These are phyloP conservation scores for Colletotrichum magnum DNA, from an alignment of 2,329 filamentous ascomycete genomes.

Conservation along the genomic window DNA sequence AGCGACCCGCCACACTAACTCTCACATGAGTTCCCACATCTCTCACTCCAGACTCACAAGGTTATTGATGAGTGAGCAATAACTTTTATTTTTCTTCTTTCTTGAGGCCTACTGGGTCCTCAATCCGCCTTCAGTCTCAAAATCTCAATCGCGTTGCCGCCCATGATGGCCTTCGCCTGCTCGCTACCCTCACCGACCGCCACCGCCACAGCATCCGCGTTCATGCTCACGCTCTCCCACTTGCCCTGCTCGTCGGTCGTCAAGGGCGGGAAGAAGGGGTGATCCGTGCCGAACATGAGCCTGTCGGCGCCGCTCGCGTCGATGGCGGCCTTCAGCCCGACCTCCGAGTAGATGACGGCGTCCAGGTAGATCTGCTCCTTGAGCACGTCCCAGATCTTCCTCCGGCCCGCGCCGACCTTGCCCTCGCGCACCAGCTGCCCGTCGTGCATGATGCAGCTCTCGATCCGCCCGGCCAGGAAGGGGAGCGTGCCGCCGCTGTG, in stretches of 20 bases:
- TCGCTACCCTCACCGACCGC: slow-evolving; percentile 63
- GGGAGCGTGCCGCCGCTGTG: slow-evolving; percentile 92
- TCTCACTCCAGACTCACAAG: slow-evolving; percentile 6
- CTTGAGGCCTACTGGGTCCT: not conserved
- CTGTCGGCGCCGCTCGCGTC: slow-evolving; percentile 75
- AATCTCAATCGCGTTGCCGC: slow-evolving; percentile 70
- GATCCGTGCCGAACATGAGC: slow-evolving; percentile 86
- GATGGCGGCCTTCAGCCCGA: slow-evolving; percentile 79
- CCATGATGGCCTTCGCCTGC: slow-evolving; percentile 68
- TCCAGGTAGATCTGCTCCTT: slow-evolving; percentile 87
- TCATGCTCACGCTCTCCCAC: slow-evolving; percentile 77
- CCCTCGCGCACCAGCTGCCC: slow-evolving; percentile 78
- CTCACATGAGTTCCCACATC: slow-evolving; percentile 16
- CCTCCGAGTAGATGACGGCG: slow-evolving; percentile 85
- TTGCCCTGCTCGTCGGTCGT: slow-evolving; percentile 71
- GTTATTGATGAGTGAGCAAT: not conserved
- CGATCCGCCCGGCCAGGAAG: slow-evolving; percentile 89
- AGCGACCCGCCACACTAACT: not conserved
- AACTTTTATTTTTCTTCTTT: not conserved
- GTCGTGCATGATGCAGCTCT: slow-evolving; percentile 89
- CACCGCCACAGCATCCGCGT: slow-evolving; percentile 66
- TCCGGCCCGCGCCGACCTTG: slow-evolving; percentile 62
- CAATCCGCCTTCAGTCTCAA: slow-evolving; percentile 48
- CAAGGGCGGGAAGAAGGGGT: slow-evolving; percentile 88
- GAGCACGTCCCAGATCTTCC: slow-evolving; percentile 70